Base-by-base conservation (phyloP, 1,284 basidiomycete genomes). In the Schizophyllum commune region DNA sequence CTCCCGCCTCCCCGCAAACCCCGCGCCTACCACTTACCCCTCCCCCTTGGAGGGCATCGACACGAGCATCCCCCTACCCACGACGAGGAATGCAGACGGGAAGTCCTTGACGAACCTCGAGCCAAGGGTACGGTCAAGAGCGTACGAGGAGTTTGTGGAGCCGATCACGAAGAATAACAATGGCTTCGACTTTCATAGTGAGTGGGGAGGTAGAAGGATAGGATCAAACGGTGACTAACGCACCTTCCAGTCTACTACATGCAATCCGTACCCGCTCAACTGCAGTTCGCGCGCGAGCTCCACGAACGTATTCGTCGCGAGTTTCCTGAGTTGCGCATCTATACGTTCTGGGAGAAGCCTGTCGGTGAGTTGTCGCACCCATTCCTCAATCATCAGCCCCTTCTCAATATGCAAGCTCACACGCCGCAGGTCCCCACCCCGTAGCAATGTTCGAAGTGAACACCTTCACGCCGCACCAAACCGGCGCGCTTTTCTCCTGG, bases 401-500 rank as follows among this genome's bases (percentile, higher is more conserved):
- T 27, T 3, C 32, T 58, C 34, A 17, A 57, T 7, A 52, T 5
- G 2, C 51, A 17, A 52, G 20, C 15, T 52, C 2, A 20, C 51
- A 52, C 20, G 33, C 32, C 22, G 19, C 59, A 82, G 82, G 84
- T 1, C 85, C 83, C 0, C 84, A 87, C 65, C 84, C 86, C 0
- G 79, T 80, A 1, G 80, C 85, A 1, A 88, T 87, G 84, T 89
- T 88, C 67, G 85, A 88, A 69, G 79, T 88, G 55, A 85, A 88
- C 68, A 82, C 81, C 3, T 88, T 88, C 71, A 82, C 73, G 5
- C 84, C 86, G 1, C 81, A 81, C 63, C 82, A 89, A 66, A 85
- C 85, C 0, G 86, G 87, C 1, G 77, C 85, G 0, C 70, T 89
- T 32, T 84, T 88, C 67, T 81, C 83, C 7, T 89, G 82, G 80